Percentiles rank a stretch among this genome's conserved stretches.
Conservation (phyloP, 129 eudicot genomes). For the Calendula officinalis region DNA sequence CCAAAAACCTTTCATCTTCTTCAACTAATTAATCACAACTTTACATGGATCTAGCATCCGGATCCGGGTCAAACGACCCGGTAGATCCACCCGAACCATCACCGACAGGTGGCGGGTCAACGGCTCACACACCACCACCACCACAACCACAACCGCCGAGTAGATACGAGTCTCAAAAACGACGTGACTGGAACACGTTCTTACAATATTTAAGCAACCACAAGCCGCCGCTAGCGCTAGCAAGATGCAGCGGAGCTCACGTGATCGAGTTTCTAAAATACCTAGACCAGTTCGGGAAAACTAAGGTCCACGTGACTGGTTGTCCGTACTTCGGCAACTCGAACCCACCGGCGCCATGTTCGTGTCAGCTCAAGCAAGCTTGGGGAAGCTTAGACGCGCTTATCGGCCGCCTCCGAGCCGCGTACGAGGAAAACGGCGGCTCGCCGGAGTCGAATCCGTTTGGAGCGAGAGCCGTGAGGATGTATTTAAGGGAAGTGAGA, state of each 20-base stretch:
- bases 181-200: conserved; percentile 79
- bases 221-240: conserved; percentile 58
- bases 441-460: conserved; percentile 66
- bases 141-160: conserved; percentile 42
- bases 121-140: background rate
- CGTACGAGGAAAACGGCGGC: conserved; percentile 70
- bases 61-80: conserved; percentile 37
- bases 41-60: conserved; percentile 24
- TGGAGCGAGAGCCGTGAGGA: conserved; percentile 66
- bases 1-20: background rate
- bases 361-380: conserved; percentile 58
- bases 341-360: conserved; percentile 63
- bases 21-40: background rate
- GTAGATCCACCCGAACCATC: background rate
- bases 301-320: conserved; percentile 60
- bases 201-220: conserved; percentile 60
- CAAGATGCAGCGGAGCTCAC: conserved; percentile 67
- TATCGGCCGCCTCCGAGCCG: conserved; percentile 64
- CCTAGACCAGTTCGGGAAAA: conserved; percentile 70
- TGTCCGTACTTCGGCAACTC: conserved; percentile 70
- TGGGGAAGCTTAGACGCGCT: conserved; percentile 81
- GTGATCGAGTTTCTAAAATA: conserved; percentile 73
- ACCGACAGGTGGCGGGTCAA: background rate
- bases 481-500: conserved; percentile 69
- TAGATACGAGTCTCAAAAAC: conserved; percentile 71